Evolutionary conservation across 495 filamentous ascomycete species (phyloP).

Genomic region (Tuber microsphaerosporum): DNA sequence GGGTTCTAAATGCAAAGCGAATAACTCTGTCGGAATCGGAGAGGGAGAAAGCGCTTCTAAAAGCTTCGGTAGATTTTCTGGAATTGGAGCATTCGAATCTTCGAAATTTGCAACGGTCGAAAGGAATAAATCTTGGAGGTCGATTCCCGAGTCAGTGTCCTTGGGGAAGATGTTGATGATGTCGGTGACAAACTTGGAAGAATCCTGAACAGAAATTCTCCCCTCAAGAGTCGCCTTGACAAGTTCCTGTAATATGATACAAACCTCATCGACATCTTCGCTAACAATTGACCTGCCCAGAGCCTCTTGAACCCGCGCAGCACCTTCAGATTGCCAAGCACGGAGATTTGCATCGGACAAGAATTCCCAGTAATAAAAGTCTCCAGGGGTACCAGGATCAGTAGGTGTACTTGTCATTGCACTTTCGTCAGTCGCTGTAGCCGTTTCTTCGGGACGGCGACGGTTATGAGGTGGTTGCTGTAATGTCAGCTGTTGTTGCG

Average conservation of each 20-base stretch:
- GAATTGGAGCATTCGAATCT: slow-evolving; percentile 47
- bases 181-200: slow-evolving; percentile 65
- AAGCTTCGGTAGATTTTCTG: slow-evolving; percentile 41
- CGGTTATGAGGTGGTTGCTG: slow-evolving; percentile 28
- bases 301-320: slow-evolving; percentile 46
- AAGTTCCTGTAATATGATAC: slow-evolving; percentile 76
- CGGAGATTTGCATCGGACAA: slow-evolving; percentile 49
- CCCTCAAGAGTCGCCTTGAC: slow-evolving; percentile 63
- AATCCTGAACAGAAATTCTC: slow-evolving; percentile 58
- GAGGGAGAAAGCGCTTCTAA: slow-evolving; percentile 60
- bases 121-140: slow-evolving; percentile 59
- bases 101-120: slow-evolving; percentile 71
- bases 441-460: slow-evolving; percentile 22
- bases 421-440: slow-evolving; percentile 22
- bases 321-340: slow-evolving; percentile 50
- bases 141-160: slow-evolving; percentile 44
- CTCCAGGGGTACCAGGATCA: slow-evolving; percentile 28
- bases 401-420: slow-evolving; percentile 26
- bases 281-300: slow-evolving; percentile 53
- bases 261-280: slow-evolving; percentile 59
- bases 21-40: slow-evolving; percentile 59
- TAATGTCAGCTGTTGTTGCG: slow-evolving; percentile 6
- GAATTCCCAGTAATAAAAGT: slow-evolving; percentile 53
- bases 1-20: slow-evolving; percentile 79
- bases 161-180: slow-evolving; percentile 57